Evolutionary conservation across 2,329 filamentous ascomycete genomes (phyloP), one percentile per base, ranked within the genome.

Genomic region (Talaromyces amestolkiae): DNA sequence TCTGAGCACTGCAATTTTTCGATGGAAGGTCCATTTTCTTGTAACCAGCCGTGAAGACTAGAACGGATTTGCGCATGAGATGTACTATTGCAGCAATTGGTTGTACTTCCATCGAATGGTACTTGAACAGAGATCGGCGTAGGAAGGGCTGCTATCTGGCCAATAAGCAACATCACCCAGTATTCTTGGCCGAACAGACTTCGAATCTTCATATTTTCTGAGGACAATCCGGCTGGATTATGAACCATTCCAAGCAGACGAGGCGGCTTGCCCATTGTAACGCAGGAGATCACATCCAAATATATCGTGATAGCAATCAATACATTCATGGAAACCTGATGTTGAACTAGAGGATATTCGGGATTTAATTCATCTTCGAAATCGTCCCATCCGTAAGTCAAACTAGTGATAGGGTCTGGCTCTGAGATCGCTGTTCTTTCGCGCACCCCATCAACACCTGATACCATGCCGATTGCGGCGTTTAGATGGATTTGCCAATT

Each of bases 401-500:
- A 11, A 3, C 7, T 33, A 47, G 39, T n/a, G 9, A 19, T 15
- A 8, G 27, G 24, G 10, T 60, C 58, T 5, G 13, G 37, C 5
- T 60, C 39, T 47, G 22, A 11, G 27, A 31, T 24, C n/a, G 54
- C 15, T 22, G 53, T 60, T 47, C 58, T 60, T 60, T 47, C 39
- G 3, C 58, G 39, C 24, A 60, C 39, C 8, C 39, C 39, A 9
- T 60, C 37, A 17, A 60, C 39, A 11, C 58, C 58, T 43, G 24
- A 24, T 13, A 60, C 58, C 58, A 60, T 60, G 24, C 58, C 11
- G 11, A 60, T 35, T 27, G 58, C 58, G 39, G 58, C 58, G 10
- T 60, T 60, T 24, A 60, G 58, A 35, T 60, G 58, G 39, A 60
- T 22, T 17, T 60, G 58, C 58, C 58, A 60, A 41, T 60, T 60